Evolutionary conservation across 139 green algal genomes (phyloP), one percentile per base, ranked within the genome.

Genomic region (Chlorella sp.): DNA sequence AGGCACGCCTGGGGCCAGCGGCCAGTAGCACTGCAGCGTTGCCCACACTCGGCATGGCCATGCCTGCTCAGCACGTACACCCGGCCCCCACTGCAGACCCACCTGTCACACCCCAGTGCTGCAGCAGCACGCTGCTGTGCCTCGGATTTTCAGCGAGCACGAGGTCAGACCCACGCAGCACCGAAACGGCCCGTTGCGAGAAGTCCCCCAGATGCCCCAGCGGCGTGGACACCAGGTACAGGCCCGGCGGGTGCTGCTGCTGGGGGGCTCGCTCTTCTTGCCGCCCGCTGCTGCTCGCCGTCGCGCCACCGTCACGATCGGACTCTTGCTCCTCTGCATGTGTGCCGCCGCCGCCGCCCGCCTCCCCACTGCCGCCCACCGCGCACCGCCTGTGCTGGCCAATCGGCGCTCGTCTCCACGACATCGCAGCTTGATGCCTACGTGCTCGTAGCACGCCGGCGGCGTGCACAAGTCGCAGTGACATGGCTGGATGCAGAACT

Each of bases 191-290:
- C 0, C 92, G 83, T 3, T 91, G 71, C 3, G 89, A 97, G 43
- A 99, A 93, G 79, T 99, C 95, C 46, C 93, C 88, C 19, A 97
- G 67, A 73, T 93, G 87, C 40, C 83, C 84, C 46, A 98, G 95
- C 8, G 94, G 94, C 0, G 93, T 97, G n/a, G 67, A 87, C 3
- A 96, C 90, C 7, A 94, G 3, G 70, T 93, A 92, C 9, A 94
- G 79, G 21, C 76, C 84, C 9, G 82, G 50, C 5, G 60, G n/a
- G n/a, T n/a, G n/a, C n/a, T n/a, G n/a, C n/a, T 74, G 53, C 56
- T 31, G 33, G 67, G 51, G 23, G 29, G 67, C 33, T 43, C 62
- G 31, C 27, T 43, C 12, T 29, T 0, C 27, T 48, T 23, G 25
- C 31, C 45, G 25, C n/a, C 27, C 25, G 25, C 25, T 45, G 41